phyloP scores from a whole-genome alignment of 192 early-diverging fungal species.

The Chytriomyces sp. region DNA sequence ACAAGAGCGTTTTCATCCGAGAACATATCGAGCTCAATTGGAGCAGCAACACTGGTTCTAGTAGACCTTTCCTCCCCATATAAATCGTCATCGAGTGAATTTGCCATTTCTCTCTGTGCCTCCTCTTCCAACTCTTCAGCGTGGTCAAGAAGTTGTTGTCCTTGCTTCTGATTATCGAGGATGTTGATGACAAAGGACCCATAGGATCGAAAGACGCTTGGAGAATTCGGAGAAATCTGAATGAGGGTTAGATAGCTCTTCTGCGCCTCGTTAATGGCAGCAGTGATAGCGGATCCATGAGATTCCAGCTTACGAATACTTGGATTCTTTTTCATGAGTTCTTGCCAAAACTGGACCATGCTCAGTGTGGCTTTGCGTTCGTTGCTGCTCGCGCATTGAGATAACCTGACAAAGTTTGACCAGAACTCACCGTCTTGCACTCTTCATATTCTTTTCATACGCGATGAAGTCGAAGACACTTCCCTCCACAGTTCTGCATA shows the following conservation, averaged over 20 bases:
- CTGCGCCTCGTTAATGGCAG: constrained; percentile 34
- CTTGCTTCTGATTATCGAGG: constrained; percentile 43
- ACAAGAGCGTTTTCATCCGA: constrained; percentile 20
- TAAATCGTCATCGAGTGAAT: not conserved
- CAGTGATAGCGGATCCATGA: constrained; percentile 33
- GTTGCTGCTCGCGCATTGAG: not conserved
- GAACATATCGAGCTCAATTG: constrained; percentile 15
- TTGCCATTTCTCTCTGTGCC: not conserved
- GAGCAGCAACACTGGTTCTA: not conserved
- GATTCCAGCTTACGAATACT: constrained; percentile 33
- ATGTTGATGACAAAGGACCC: constrained; percentile 45
- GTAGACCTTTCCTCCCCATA: not conserved
- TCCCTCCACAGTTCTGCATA: constrained; percentile 18
- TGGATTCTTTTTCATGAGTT: constrained; percentile 38
- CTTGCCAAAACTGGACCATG: constrained; percentile 48
- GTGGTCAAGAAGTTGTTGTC: constrained; percentile 37
- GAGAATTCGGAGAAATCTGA: constrained; percentile 39
- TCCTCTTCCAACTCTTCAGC: constrained; percentile 47
- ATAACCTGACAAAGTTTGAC: not conserved
- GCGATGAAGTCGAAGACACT: constrained; percentile 50
- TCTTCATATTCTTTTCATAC: constrained; percentile 32
- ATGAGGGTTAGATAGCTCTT: constrained; percentile 30
- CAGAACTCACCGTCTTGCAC: constrained; percentile 30
- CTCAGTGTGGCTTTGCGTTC: constrained; percentile 25
- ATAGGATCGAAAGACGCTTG: constrained; percentile 41